Base-by-base conservation (phyloP, 768 basidiomycete species). In the Hygrocybe punicea region DNA sequence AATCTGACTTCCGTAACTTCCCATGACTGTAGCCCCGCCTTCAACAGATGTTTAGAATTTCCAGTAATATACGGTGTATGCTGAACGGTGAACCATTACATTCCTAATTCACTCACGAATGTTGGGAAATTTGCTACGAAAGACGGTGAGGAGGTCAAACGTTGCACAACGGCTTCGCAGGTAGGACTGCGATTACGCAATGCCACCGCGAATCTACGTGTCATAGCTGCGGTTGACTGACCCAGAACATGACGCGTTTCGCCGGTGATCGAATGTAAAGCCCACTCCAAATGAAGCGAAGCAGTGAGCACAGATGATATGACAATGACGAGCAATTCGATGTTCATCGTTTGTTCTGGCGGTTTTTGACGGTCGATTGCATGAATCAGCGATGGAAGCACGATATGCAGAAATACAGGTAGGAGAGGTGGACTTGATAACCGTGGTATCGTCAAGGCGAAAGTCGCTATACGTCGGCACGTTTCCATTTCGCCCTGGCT, bases 111-210 rank as follows among this genome's bases (percentile, higher is more conserved):
- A 55, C 61, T 68, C 60, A 74, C 80, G 68, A 90, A 89, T 19
- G 81, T 80, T 4, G 89, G 88, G 70, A 91, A 91, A 64, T 85
- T 91, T 33, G 86, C 77, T 10, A 85, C 80, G 66, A 91, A 89
- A 0, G 83, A 76, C 54, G 82, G 80, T 7, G 83, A 83, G 16
- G 85, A 76, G 21, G 80, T 73, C 45, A 92, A 69, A 45, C 84
- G 78, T 62, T 89, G 84, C 34, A 83, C 69, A 50, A 91, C 76
- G 16, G 76, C 63, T 37, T 66, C 73, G 53, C 81, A 81, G n/a
- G 81, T 81, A 45, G 71, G 71, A 60, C 81, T 82, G 8, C 66
- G 60, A 59, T 77, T 82, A 14, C 81, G 81, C 45, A 92, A 71
- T 66, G 87, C 83, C n/a, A 68, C 65, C 0, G 85, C 84, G n/a